A percentile compares a stretch with the other conserved stretches of the same genome.
These are phyloP conservation scores for Fraxinus quadrangulata DNA, from an alignment of 257 asterid genomes.

Conservation along the genomic window DNA sequence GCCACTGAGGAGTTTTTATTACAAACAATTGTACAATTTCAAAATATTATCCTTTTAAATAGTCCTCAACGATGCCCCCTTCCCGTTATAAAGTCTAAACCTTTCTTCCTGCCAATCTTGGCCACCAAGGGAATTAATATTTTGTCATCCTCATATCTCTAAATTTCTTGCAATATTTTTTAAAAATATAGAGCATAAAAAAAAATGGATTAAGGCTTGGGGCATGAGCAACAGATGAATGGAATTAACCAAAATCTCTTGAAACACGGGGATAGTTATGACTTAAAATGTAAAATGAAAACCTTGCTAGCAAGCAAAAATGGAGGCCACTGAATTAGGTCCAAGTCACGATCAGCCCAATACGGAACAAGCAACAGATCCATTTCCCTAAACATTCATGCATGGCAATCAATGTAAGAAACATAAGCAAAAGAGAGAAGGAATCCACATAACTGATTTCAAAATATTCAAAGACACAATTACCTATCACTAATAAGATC, in stretches of 20 bases:
- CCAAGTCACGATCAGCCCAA: slow-evolving; percentile 98
- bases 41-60: background rate
- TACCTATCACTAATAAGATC: slow-evolving; percentile 94
- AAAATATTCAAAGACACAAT: slow-evolving; percentile 19
- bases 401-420: slow-evolving; percentile 26
- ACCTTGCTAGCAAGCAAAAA: slow-evolving; percentile 99
- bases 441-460: slow-evolving; percentile 9
- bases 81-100: background rate
- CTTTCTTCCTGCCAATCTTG: background rate
- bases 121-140: slow-evolving; percentile 16
- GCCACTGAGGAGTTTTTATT: background rate
- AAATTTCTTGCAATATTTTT: slow-evolving; percentile 10
- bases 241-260: slow-evolving; percentile 18
- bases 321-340: slow-evolving; percentile 96
- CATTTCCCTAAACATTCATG: slow-evolving; percentile 73
- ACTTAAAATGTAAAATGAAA: slow-evolving; percentile 4
- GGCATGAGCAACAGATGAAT: slow-evolving; percentile 15
- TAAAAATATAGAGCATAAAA: background rate
- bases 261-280: slow-evolving; percentile 2
- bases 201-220: background rate
- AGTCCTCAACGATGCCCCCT: slow-evolving; percentile 5
- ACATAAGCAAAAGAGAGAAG: slow-evolving; percentile 22
- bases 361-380: slow-evolving; percentile 97
- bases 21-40: background rate
- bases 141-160: slow-evolving; percentile 11